phyloP scores from a whole-genome alignment of 306 rosid genomes.

The Pterocarpus macrocarpus region DNA sequence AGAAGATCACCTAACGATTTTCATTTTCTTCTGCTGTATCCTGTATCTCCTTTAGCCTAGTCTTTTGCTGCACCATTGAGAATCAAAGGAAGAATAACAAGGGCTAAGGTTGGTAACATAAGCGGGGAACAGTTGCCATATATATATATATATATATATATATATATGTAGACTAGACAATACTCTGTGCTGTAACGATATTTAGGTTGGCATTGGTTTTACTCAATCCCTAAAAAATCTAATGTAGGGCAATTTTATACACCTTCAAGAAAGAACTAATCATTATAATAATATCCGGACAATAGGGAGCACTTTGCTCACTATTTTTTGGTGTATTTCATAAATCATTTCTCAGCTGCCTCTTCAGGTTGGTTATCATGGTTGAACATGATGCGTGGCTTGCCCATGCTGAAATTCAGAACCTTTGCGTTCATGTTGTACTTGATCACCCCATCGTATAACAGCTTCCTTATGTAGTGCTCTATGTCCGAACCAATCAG shows the following conservation, averaged over 20 bases:
- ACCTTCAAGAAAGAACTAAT: conserved; percentile 27
- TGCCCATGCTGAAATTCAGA: conserved; percentile 99
- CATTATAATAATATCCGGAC: conserved; percentile 14
- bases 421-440: conserved; percentile 87
- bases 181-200: neutral
- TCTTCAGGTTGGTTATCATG: conserved; percentile 64
- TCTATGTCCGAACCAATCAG: conserved; percentile 95
- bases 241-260: conserved; percentile 12
- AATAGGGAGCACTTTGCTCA: conserved; percentile 30
- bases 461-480: conserved; percentile 60
- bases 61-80: too few species aligned
- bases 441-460: conserved; percentile 52
- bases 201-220: conserved; percentile 14
- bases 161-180: neutral
- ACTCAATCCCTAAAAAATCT: conserved; percentile 24
- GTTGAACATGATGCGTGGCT: conserved; percentile 84
- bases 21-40: neutral
- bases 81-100: too few species aligned
- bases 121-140: neutral
- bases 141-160: neutral
- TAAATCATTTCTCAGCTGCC: conserved; percentile 46
- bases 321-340: conserved; percentile 15
- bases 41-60: too few species aligned
- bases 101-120: conserved; percentile 1
- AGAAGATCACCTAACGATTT: neutral